Base-by-base conservation (phyloP, 257 asterid genomes). In the Solanum pimpinellifolium region DNA sequence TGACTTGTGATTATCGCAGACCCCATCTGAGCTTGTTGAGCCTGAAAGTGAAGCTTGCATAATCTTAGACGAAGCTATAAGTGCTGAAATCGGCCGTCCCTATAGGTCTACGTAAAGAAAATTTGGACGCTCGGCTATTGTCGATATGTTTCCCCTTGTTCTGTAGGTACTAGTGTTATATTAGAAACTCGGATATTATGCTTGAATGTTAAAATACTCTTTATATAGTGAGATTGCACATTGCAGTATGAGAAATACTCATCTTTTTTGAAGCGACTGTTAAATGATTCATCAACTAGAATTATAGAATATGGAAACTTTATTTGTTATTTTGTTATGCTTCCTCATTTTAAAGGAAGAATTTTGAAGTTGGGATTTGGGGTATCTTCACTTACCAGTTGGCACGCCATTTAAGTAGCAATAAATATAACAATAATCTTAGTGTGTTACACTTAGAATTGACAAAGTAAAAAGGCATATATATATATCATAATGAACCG, bases 1-100 rank as follows among this genome's bases (percentile, higher is more conserved):
- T 89, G 78, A 85, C 83, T 84, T 65, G 62, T 75, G 73, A 59
- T 65, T 42, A 83, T 91, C 56, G 84, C 94, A 95, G 98, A 92
- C 89, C 83, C 97, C 98, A 11, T 39, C 88, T 42, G 98, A 94
- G 87, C 96, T 95, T 88, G 95, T 95, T n/a, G 98, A 93, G 80
- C 86, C 90, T 11, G 97, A 91, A 49, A 92, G 96, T 25, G 97
- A 95, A 86, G 98, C 95, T 25, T 88, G 87, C 89, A 90, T 89
- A 62, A 66, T 94, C 46, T 85, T 94, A 83, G 94, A 94, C 86
- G 94, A 86, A 86, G 96, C 92, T 75, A 80, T 89, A 9, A 76
- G 75, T 44, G 90, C 90, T 77, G 83, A 81, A 56, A 44, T 90
- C 35, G 23, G 86, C 76, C 81, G 83, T 86, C 72, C 59, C 20